Conservation (phyloP, 108 stramenopile genomes). For the Epithemia pelagica region DNA sequence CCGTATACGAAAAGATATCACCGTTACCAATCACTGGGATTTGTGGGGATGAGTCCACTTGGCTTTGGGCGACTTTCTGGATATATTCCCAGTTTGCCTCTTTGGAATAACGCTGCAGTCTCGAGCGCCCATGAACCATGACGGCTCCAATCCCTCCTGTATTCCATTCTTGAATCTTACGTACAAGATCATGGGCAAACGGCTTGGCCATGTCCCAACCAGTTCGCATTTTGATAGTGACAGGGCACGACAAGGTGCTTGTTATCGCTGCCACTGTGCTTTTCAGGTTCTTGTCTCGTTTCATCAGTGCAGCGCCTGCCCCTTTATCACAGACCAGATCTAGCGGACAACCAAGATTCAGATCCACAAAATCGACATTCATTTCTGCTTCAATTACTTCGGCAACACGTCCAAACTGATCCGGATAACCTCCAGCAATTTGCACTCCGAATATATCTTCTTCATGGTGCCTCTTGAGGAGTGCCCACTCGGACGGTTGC, state of each 20-base stretch:
- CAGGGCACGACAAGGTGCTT: conserved; percentile 59
- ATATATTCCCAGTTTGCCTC: conserved; percentile 97
- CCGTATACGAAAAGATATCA: conserved; percentile 86
- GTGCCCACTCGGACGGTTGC: conserved; percentile 87
- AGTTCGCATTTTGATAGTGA: conserved; percentile 96
- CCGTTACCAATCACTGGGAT: conserved; percentile 97
- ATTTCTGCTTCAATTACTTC: conserved; percentile 62
- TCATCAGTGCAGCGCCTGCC: conserved; percentile 86
- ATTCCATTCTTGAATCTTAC: conserved; percentile 75
- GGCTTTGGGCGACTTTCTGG: conserved; percentile 56
- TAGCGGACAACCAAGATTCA: conserved; percentile 98
- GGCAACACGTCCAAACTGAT: conserved; percentile 72
- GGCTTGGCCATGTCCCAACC: conserved; percentile 92
- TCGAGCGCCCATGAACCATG: conserved; percentile 93
- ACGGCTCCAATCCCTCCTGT: conserved; percentile 56
- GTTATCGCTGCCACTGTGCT: conserved; percentile 73
- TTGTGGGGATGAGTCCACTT: conserved; percentile 39
- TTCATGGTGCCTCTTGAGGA: conserved; percentile 83
- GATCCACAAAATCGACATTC: conserved; percentile 94
- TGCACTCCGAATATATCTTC: conserved; percentile 98
- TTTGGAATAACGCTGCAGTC: conserved; percentile 89
- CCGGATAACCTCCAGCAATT: conserved; percentile 85
- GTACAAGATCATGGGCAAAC: conserved; percentile 81
- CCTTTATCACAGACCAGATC: conserved; percentile 94
- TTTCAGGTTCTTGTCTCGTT: conserved; percentile 66